phyloP scores from a whole-genome alignment of 2,329 filamentous ascomycete genomes.

The Scortechinia acanthostroma region DNA sequence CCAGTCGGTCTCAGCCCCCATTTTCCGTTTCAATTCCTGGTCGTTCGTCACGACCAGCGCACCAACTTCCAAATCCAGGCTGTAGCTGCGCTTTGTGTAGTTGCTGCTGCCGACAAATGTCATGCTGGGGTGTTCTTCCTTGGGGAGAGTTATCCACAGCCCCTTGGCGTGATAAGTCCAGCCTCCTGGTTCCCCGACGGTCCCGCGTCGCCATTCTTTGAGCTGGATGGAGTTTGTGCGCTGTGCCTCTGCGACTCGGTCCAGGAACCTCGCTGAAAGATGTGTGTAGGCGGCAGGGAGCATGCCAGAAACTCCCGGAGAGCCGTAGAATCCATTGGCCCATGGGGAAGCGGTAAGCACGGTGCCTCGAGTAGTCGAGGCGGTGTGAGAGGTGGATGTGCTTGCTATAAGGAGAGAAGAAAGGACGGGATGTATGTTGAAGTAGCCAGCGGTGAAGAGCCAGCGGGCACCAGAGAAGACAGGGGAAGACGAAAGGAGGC shows the following conservation, averaged over 20 bases:
- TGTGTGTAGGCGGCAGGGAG: conserved; percentile 88
- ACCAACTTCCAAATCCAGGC: conserved; percentile 83
- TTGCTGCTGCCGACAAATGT: conserved; percentile 88
- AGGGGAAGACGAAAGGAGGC: conserved; percentile 49
- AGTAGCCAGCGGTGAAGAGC: conserved; percentile 97
- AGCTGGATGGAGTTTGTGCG: conserved; percentile 56
- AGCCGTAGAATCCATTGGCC: conserved; percentile 92
- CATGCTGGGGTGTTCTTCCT: conserved; percentile 61
- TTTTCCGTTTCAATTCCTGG: conserved; percentile 57
- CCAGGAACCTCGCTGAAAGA: conserved; percentile 75
- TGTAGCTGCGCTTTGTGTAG: conserved; percentile 90
- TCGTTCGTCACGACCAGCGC: conserved; percentile 79
- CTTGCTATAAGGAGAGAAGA: conserved; percentile 74
- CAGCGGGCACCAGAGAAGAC: conserved; percentile 67
- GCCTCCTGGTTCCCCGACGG: conserved; percentile 70
- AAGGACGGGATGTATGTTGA: conserved; percentile 85
- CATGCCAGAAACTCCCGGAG: conserved; percentile 80
- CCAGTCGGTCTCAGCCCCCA: conserved; percentile 77
- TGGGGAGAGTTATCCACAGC: conserved; percentile 75
- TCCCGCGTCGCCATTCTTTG: conserved; percentile 82
- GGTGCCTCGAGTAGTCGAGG: neutral
- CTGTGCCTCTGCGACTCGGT: conserved; percentile 36
- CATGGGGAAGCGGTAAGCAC: conserved; percentile 88
- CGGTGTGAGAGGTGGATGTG: conserved; percentile 61
- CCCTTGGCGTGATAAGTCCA: conserved; percentile 99